Evolutionary conservation across 2,329 filamentous ascomycete species (phyloP).

Genomic region (Stachybotrys echinatus): DNA sequence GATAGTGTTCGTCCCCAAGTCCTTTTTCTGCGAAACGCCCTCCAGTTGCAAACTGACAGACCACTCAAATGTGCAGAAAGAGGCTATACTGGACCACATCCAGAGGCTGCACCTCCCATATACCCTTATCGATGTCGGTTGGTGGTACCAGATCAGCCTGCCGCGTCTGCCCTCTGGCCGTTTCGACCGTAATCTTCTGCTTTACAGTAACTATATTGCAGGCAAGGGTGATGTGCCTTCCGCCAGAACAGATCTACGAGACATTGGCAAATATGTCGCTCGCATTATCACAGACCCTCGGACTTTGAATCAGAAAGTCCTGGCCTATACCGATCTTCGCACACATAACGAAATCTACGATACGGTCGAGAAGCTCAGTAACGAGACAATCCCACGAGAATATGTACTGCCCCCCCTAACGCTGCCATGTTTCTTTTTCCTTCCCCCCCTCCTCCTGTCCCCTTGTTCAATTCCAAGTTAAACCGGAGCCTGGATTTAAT

Average conservation of each 20-base stretch:
- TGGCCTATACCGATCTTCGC: slow-evolving; percentile 40
- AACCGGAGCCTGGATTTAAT: not conserved
- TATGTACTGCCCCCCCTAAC: slow-evolving; percentile 4
- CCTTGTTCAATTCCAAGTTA: too few relatives aligned
- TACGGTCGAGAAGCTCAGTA: slow-evolving; percentile 39
- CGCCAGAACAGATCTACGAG: slow-evolving; percentile 42
- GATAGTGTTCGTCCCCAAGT: too few relatives aligned
- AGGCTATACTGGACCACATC: slow-evolving; percentile 43
- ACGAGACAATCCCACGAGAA: slow-evolving; percentile 35
- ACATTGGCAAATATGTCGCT: slow-evolving; percentile 47
- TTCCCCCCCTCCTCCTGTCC: too few relatives aligned
- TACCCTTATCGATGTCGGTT: slow-evolving; percentile 54
- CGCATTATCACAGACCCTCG: slow-evolving; percentile 44
- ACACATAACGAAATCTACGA: slow-evolving; percentile 40
- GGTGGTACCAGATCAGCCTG: slow-evolving; percentile 46
- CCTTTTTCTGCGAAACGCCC: too few relatives aligned
- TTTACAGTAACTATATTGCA: slow-evolving; percentile 28
- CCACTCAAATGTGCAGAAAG: slow-evolving; percentile 29
- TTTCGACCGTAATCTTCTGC: slow-evolving; percentile 18
- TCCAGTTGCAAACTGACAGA: not conserved
- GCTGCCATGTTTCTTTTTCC: not conserved
- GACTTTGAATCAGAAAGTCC: slow-evolving; percentile 48
- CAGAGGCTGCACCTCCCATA: slow-evolving; percentile 43
- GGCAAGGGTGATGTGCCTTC: slow-evolving; percentile 39
- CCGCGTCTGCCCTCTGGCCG: slow-evolving; percentile 21